Base-by-base conservation (phyloP, 1,284 basidiomycete species). In the Rhodotorula sp. region DNA sequence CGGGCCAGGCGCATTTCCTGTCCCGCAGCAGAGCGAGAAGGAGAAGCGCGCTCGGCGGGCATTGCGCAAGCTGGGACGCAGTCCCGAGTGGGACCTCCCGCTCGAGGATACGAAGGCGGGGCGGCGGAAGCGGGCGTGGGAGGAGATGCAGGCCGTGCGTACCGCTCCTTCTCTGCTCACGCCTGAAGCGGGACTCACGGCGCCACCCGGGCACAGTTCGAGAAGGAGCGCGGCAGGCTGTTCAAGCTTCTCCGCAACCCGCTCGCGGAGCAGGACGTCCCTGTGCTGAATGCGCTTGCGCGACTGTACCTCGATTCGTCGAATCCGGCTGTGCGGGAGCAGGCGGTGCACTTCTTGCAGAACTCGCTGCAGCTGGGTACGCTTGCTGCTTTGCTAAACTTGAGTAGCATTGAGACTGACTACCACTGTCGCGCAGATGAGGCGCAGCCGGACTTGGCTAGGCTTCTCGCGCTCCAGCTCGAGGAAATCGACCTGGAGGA, bases 221-320 rank as follows among this genome's bases (percentile, higher is more conserved):
- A 67, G 13, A 48, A 56, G 36, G 60, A 67, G 22, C 55, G 56
- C 54, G 46, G 19, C 0, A 54, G 61, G 10, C 55, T 67, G 15
- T 46, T 61, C 37, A 19, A 39, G 13, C 4, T n/a, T 9, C 60
- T 62, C 25, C 46, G 32, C 3, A 29, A 57, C 12, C 19, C 36
- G 15, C 32, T 48, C 22, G 8, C 37, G 39, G 36, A 12, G 9
- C 21, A n/a, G 4, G 67, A 63, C 13, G 48, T 64, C 12, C 61
- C 66, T 1, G 22, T 63, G 12, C 34, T 53, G 19, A 68, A 68
- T 51, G 56, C 37, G 15, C 56, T 68, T n/a, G 57, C 46, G 10
- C 12, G 34, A 17, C 25, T 62, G 4, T 37, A 58, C 39, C 50
- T 64, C n/a, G 39, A 17, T 1, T n/a, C 61, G 37, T 13, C 56